These are phyloP conservation scores for Neurospora tetrasperma DNA, from an alignment of 495 filamentous ascomycete species.

Conservation along the genomic window DNA sequence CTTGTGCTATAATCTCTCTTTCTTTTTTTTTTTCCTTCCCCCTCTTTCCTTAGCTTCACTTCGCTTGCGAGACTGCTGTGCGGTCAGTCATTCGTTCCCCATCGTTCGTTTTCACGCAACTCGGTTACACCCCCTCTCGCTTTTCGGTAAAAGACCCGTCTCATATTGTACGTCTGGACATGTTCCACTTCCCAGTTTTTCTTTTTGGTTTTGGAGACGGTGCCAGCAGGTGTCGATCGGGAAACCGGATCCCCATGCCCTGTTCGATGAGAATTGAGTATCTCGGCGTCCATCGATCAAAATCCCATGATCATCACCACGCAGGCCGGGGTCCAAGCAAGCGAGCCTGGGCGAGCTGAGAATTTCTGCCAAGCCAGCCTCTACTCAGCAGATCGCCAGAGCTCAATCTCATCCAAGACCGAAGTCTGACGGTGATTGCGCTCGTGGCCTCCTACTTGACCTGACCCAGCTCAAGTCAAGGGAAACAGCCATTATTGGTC, in stretches of 20 bases:
- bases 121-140: conserved; percentile 4
- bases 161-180: not conserved
- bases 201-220: not conserved
- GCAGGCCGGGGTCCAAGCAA: not conserved
- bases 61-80: conserved; percentile 7
- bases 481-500: not conserved
- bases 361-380: not conserved
- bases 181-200: not conserved
- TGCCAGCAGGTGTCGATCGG: not conserved
- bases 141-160: not conserved
- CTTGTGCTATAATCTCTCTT: conserved; percentile 3
- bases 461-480: not conserved
- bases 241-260: not conserved
- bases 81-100: conserved; percentile 1
- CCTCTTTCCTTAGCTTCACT: conserved; percentile 8
- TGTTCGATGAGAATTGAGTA: not conserved
- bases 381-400: not conserved
- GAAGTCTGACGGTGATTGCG: not conserved
- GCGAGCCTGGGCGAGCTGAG: not conserved
- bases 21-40: conserved; percentile 35
- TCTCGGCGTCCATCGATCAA: not conserved
- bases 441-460: not conserved
- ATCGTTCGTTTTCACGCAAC: not conserved
- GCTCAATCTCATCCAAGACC: not conserved
- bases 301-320: not conserved